These are phyloP conservation scores for Globisporangium spiculum DNA, from an alignment of 352 stramenopile genomes.

Conservation along the genomic window DNA sequence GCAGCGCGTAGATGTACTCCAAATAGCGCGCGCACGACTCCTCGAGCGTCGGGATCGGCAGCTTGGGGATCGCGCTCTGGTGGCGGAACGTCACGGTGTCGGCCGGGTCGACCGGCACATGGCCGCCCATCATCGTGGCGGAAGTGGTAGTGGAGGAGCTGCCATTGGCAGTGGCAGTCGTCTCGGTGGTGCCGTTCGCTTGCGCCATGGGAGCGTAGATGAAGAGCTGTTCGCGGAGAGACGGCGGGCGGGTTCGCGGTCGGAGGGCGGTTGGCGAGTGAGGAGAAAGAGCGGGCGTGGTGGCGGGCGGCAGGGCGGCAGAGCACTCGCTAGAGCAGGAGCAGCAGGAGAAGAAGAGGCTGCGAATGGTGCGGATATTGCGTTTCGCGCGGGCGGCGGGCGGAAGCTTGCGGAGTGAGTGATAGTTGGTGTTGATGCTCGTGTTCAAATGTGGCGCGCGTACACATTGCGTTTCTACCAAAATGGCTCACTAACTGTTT, in stretches of 20 bases:
- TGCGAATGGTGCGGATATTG: neutral
- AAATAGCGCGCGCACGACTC: slow-evolving; percentile 79
- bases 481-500: neutral
- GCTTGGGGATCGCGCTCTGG: slow-evolving; percentile 71
- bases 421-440: neutral
- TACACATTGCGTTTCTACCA: slow-evolving; percentile 1
- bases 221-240: neutral
- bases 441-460: neutral
- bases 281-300: neutral
- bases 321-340: neutral
- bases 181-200: slow-evolving; percentile 4
- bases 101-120: slow-evolving; percentile 2
- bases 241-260: slow-evolving; percentile 5
- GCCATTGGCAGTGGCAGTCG: neutral
- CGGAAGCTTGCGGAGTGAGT: neutral
- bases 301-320: neutral
- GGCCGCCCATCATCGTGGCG: neutral
- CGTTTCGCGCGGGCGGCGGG: slow-evolving; percentile 1
- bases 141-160: neutral
- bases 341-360: neutral
- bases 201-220: slow-evolving; percentile 5
- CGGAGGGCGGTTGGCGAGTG: slow-evolving; percentile 9
- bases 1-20: slow-evolving; percentile 67
- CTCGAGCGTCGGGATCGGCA: slow-evolving; percentile 82
- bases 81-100: slow-evolving; percentile 71